Evolutionary conservation across 176 grass and related monocot species (phyloP).

Genomic region (Olyra latifolia): DNA sequence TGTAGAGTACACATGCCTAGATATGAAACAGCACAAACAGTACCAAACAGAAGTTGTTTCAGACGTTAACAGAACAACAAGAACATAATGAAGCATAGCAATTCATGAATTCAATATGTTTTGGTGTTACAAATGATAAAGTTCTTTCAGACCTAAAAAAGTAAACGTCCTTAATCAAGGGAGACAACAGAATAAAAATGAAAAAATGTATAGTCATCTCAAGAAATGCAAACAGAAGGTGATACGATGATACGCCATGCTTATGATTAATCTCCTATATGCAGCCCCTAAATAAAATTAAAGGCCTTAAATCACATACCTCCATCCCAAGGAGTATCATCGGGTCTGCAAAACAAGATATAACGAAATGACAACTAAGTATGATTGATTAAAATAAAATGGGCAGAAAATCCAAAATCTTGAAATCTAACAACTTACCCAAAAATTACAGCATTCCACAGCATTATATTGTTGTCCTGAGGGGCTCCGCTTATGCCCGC

Average conservation of each 20-base stretch:
- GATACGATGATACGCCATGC: neutral
- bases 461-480: constrained; percentile 57
- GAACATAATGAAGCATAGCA: neutral
- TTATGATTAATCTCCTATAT: constrained; percentile 12
- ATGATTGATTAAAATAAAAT: neutral
- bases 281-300: neutral
- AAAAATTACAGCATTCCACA: constrained; percentile 54
- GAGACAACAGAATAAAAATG: neutral
- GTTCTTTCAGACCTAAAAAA: neutral
- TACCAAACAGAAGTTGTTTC: neutral
- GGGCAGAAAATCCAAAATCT: neutral
- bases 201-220: neutral
- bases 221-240: neutral
- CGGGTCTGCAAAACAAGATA: constrained; percentile 47
- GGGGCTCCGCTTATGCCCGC: constrained; percentile 48
- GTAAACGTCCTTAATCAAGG: neutral
- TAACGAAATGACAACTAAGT: neutral
- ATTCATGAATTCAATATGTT: neutral
- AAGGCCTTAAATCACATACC: constrained; percentile 30
- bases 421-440: constrained; percentile 30
- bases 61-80: neutral
- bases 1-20: neutral
- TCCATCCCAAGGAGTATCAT: constrained; percentile 69
- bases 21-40: neutral
- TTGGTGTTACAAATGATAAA: neutral